Conservation (phyloP, 83 land plant species). For the Diphasiastrum complanatum region DNA sequence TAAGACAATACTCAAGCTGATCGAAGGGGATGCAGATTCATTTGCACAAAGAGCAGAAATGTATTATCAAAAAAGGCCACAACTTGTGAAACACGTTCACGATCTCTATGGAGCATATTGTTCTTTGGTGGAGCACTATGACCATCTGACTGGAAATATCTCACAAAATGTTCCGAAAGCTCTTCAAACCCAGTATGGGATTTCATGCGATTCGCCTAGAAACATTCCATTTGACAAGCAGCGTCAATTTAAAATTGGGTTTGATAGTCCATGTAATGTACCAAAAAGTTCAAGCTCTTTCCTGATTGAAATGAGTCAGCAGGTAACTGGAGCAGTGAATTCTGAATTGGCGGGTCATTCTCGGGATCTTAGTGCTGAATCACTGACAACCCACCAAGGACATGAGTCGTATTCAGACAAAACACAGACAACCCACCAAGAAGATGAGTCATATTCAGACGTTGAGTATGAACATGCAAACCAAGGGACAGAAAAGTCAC, state of each 20-base stretch:
- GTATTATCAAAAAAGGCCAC: slow-evolving; percentile 75
- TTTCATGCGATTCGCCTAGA: slow-evolving; percentile 25
- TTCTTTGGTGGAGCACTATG: slow-evolving; percentile 58
- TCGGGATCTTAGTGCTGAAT: too few species aligned
- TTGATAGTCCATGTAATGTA: slow-evolving; percentile 2
- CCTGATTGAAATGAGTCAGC: too few species aligned
- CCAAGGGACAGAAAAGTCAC: too few species aligned
- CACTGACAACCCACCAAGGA: too few species aligned
- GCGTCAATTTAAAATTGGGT: slow-evolving; percentile 20
- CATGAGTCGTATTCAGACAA: too few species aligned
- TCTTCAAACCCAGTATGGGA: slow-evolving; percentile 17
- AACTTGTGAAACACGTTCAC: slow-evolving; percentile 58
- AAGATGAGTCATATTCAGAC: too few species aligned
- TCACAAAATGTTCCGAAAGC: slow-evolving; percentile 38
- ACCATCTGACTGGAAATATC: slow-evolving; percentile 38
- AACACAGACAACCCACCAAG: too few species aligned
- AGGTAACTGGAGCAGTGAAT: too few species aligned
- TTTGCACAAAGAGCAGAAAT: slow-evolving; percentile 78
- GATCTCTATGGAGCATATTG: slow-evolving; percentile 64
- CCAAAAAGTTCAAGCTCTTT: slow-evolving; percentile 14
- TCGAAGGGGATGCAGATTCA: slow-evolving; percentile 81
- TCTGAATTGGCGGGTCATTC: too few species aligned
- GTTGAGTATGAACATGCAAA: too few species aligned
- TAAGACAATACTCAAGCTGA: slow-evolving; percentile 58
- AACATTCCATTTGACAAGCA: slow-evolving; percentile 22